Conservation (phyloP, 306 rosid genomes). For the Vigna nakashimae region DNA sequence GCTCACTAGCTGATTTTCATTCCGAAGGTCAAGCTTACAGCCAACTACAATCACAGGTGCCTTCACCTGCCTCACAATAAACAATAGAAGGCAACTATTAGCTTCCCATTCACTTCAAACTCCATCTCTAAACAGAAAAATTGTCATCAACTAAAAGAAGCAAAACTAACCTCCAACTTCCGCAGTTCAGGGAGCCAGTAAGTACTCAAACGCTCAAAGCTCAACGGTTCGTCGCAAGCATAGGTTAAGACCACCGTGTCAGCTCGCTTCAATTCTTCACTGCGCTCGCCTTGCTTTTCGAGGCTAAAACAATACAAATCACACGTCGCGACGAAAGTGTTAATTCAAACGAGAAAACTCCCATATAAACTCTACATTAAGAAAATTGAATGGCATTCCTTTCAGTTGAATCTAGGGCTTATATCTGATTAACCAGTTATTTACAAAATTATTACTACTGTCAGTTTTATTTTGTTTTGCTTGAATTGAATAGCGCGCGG, state of each 20-base stretch:
- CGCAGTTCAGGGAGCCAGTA: conserved; percentile 73
- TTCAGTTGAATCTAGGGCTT: conserved; percentile 28
- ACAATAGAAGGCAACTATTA: neutral
- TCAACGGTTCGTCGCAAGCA: conserved; percentile 64
- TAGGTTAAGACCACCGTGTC: conserved; percentile 62
- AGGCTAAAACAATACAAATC: conserved; percentile 37
- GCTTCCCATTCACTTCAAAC: neutral
- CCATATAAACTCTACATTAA: neutral
- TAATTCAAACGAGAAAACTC: conserved; percentile 12
- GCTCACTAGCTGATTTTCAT: conserved; percentile 41
- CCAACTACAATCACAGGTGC: conserved; percentile 48
- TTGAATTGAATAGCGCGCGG: neutral
- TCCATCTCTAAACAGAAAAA: neutral
- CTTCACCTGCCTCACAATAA: conserved; percentile 51
- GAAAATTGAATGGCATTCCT: neutral
- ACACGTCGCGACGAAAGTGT: neutral
- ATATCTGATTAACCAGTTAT: neutral
- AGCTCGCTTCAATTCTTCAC: conserved; percentile 47
- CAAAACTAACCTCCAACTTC: conserved; percentile 57
- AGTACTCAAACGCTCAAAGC: conserved; percentile 60
- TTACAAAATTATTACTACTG: neutral
- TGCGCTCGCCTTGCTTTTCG: conserved; percentile 23
- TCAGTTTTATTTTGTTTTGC: neutral
- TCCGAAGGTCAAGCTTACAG: conserved; percentile 47
- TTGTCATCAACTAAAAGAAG: conserved; percentile 15